Base-by-base conservation (phyloP, 768 basidiomycete species). In the Vishniacozyma victoriae region DNA sequence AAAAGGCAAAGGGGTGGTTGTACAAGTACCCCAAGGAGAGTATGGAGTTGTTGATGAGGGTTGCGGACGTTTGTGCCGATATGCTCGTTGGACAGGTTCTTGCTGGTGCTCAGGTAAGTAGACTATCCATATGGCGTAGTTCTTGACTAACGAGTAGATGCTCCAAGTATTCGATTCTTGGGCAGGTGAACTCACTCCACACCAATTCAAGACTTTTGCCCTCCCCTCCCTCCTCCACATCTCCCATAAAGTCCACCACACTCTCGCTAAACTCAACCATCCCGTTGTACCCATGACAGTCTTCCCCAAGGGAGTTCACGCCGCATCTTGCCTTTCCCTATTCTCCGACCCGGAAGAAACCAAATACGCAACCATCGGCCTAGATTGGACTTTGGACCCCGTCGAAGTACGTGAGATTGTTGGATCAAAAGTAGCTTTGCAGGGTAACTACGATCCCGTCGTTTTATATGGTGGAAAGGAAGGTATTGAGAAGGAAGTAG, bases 151-250 rank as follows among this genome's bases (percentile, higher is more conserved):
- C 13, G 26, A 6, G 29, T 60, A 99, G 92, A 77, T 95, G 38
- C 77, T 97, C 4, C 95, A 99, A 80, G 79, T 99, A 12, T 99
- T 99, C 64, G 95, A 99, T 72, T 96, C 95, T 1, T 88, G 86
- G 80, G 95, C 87, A 7, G 86, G 87, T 41, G 92, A 95, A 67
- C 78, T 99, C 48, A 84, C 92, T 3, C 88, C 85, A 2, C 75
- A 87, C 64, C 87, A 96, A 68, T 97, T 93, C 73, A 70, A 73
- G 24, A 75, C 77, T 41, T 97, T 95, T 74, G 85, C 92, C 37
- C 79, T 86, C 52, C 91, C 91, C 6, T 79, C 84, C 14, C 77
- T 90, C 31, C 72, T 76, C 38, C 80, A 81, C 60, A 91, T 97
- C 60, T 80, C 85, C 14, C 73, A 73, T 2, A 76, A 80, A 48